Conservation (phyloP, 441 rosid genomes). For the Syzygium syzygioides region DNA sequence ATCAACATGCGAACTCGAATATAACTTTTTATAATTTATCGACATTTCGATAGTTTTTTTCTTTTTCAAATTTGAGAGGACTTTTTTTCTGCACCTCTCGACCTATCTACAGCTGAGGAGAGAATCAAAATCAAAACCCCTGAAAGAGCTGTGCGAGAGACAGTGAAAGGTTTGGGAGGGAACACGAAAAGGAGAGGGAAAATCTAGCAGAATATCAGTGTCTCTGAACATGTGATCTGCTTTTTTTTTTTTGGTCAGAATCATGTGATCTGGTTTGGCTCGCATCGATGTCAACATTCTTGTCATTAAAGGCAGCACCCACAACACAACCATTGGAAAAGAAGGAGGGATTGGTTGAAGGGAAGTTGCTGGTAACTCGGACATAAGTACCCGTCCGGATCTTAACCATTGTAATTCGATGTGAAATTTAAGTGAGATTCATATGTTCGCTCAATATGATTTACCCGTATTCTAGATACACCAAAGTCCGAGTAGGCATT, state of each 20-base stretch:
- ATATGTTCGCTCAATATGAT: not conserved
- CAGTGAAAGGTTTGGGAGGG: not conserved
- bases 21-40: not conserved
- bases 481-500: rapidly evolving
- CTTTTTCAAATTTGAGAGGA: too few relatives aligned
- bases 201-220: not conserved
- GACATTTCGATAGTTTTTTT: too few relatives aligned
- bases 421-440: not conserved
- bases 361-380: constrained; percentile 1
- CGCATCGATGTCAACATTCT: not conserved
- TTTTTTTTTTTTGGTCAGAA: not conserved
- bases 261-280: not conserved
- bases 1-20: not conserved
- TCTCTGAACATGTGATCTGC: not conserved
- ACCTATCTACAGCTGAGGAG: not conserved
- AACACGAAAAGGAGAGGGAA: not conserved
- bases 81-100: not conserved
- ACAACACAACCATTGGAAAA: not conserved
- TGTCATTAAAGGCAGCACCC: not conserved
- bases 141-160: not conserved
- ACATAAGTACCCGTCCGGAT: not conserved
- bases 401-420: not conserved
- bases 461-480: not conserved
- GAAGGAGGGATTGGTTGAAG: not conserved
- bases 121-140: not conserved